Conservation (phyloP, 352 stramenopile genomes). For the Achlya hypogyna region DNA sequence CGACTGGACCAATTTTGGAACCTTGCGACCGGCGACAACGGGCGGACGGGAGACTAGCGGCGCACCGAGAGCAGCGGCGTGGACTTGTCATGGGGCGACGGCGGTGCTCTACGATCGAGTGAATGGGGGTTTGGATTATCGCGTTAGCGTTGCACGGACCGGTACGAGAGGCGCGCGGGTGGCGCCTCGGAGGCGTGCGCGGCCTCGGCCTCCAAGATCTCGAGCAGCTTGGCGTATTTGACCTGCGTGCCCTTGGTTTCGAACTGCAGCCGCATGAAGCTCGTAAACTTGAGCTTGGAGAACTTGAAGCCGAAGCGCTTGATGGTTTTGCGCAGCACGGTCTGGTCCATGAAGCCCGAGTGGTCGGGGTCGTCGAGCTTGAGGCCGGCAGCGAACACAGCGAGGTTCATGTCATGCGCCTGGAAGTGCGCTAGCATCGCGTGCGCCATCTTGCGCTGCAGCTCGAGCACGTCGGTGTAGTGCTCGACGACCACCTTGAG, state of each 20-base stretch:
- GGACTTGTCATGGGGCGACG: no score
- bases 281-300: slow-evolving; percentile 16
- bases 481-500: slow-evolving; percentile 18
- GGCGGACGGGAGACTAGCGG: no score
- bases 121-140: no score
- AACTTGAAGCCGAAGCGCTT: slow-evolving; percentile 17
- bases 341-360: neutral
- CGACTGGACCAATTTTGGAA: no score
- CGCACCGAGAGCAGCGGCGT: no score
- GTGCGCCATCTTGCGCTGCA: slow-evolving; percentile 16
- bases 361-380: neutral
- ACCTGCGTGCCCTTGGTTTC: slow-evolving; percentile 7
- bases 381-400: neutral
- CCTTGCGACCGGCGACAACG: no score
- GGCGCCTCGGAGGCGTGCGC: neutral
- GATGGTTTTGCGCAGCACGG: neutral
- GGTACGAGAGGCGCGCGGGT: no score
- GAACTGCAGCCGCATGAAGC: slow-evolving; percentile 17
- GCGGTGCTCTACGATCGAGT: no score
- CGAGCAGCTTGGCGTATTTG: slow-evolving; percentile 1
- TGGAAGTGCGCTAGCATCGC: neutral
- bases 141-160: no score
- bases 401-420: neutral
- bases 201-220: neutral
- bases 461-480: slow-evolving; percentile 13